Percentiles rank a stretch among this genome's conserved stretches.
phyloP scores from a whole-genome alignment of 1,284 basidiomycete species.

The Austroboletus olivaceoglutinosus region DNA sequence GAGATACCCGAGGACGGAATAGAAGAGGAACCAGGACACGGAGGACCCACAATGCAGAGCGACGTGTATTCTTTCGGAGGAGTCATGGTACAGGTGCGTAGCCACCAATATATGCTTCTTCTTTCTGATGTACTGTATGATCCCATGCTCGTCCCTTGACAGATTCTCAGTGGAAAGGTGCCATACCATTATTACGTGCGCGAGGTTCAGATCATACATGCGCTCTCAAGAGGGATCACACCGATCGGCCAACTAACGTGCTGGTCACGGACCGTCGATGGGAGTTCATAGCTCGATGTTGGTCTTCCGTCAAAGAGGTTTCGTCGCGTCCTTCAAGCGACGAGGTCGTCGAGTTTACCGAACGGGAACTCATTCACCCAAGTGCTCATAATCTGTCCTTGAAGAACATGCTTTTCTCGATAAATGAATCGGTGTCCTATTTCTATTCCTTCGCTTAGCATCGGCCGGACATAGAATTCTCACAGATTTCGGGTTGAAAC shows the following conservation, averaged over 20 bases:
- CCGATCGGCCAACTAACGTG: slow-evolving; percentile 6
- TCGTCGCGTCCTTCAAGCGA: slow-evolving; percentile 5
- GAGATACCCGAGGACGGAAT: slow-evolving; percentile 5
- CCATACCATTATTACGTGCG: slow-evolving; percentile 14
- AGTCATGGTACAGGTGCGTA: slow-evolving; percentile 21
- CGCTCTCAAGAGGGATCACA: slow-evolving; percentile 5
- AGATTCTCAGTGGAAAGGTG: slow-evolving; percentile 18
- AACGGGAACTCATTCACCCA: slow-evolving; percentile 3
- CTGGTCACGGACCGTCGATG: slow-evolving; percentile 1
- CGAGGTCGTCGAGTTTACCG: slow-evolving; percentile 8
- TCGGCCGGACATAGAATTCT: no score
- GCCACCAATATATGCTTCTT: no score
- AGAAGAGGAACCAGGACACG: neutral
- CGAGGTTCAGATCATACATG: slow-evolving; percentile 8
- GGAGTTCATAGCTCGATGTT: slow-evolving; percentile 4
- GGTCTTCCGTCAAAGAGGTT: slow-evolving; percentile 4
- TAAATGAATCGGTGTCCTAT: no score
- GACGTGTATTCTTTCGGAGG: slow-evolving; percentile 20
- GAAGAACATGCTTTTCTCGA: no score
- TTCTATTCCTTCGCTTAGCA: no score
- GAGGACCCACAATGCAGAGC: slow-evolving; percentile 2
- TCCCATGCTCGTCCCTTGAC: neutral
- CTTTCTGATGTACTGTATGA: no score
- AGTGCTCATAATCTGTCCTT: no score
- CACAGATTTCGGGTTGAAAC: no score